Evolutionary conservation across 176 grass and related monocot genomes (phyloP), one percentile per base, ranked within the genome.

Genomic region (Carex pumila): DNA sequence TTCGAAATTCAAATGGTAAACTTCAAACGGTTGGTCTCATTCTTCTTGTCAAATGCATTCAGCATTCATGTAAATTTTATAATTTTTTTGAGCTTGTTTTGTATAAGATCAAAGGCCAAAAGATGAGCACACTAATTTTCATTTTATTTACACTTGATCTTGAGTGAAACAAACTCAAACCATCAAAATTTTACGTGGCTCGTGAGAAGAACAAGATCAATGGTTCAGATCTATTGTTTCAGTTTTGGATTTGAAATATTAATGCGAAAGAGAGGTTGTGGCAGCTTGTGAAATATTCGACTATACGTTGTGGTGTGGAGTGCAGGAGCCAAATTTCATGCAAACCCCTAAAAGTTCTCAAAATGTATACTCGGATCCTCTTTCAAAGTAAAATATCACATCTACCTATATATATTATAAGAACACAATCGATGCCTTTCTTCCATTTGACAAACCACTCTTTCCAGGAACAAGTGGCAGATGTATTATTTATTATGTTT

Each of bases 1-100:
- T 84, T 52, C 45, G 12, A 19, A 63, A 30, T 11, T 56, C 21
- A 62, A 75, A 8, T 71, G 47, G 55, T 43, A 15, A 66, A 66
- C 5, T 65, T 83, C 7, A 22, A 71, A 61, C n/a, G 53, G 71
- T 62, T 84, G 5, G 79, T 72, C 45, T n/a, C 45, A 45, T 82
- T 32, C 21, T 11, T 53, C 41, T 65, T 65, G 62, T 13, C 47
- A 25, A 8, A 30, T 64, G 61, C 22, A 30, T 64, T 22, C 22
- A 32, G 3, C 25, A 21, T 25, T 29, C 12, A 5, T 29, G 29
- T 32, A 63, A 25, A 32, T 12, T 65, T 30, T 29, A 6, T 65
- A 65, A 65, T 65, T 65, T 65, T 65, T 60, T 13, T 12, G 5
- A 65, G 62, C 18, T 65, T 31, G 18, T 65, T 65, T 65, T 65